These are phyloP conservation scores for Artemisia tridentata DNA, from an alignment of 129 eudicot species.

Conservation along the genomic window DNA sequence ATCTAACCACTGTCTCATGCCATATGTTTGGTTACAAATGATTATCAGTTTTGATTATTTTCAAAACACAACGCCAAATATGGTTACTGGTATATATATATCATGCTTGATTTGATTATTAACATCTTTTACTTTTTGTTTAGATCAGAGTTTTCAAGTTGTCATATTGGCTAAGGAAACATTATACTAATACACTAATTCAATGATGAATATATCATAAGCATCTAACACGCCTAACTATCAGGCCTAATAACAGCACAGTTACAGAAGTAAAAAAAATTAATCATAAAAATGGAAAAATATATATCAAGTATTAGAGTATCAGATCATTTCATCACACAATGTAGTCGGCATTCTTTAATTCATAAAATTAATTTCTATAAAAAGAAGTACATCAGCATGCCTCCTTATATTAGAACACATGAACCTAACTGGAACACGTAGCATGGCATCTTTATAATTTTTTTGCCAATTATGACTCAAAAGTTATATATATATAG, in stretches of 20 bases:
- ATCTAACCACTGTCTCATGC: too few species aligned
- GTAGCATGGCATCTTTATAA: conserved; percentile 13
- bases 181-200: too few species aligned
- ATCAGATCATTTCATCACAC: conserved; percentile 20
- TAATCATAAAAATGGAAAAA: neutral
- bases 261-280: neutral
- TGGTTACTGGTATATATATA: too few species aligned
- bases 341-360: conserved; percentile 23
- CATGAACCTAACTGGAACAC: conserved; percentile 11
- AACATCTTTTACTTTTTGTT: neutral
- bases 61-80: too few species aligned
- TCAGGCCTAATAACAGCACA: neutral
- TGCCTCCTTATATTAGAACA: conserved; percentile 26
- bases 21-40: too few species aligned
- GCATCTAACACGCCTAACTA: too few species aligned
- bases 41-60: too few species aligned
- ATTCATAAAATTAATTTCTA: neutral
- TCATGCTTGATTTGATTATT: too few species aligned
- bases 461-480: conserved; percentile 1
- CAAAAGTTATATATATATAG: neutral
- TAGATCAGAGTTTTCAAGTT: neutral
- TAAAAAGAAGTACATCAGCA: conserved; percentile 24
- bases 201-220: too few species aligned
- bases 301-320: neutral
- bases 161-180: neutral